Percentiles rank a stretch among this genome's conserved stretches.
Conservation (phyloP, 192 early-diverging fungal species). For the Paraglomus occultum region DNA sequence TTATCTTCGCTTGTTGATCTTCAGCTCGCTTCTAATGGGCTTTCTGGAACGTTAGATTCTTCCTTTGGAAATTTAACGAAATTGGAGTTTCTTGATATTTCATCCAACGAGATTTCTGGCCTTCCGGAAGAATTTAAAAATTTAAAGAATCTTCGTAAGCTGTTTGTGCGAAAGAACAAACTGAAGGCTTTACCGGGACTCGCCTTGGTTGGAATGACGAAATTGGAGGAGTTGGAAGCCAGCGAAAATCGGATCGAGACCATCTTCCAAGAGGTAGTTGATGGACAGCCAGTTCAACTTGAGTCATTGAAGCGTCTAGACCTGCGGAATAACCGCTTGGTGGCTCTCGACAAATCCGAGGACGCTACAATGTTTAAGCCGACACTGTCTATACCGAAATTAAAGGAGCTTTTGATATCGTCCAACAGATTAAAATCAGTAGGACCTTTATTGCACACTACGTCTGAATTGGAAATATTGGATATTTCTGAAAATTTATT, state of each 20-base stretch:
- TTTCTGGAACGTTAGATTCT: slow-evolving; percentile 36
- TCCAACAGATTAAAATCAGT: slow-evolving; percentile 40
- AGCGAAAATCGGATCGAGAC: slow-evolving; percentile 35
- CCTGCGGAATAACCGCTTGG: slow-evolving; percentile 34
- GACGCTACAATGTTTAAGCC: slow-evolving; percentile 32
- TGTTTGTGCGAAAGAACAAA: slow-evolving; percentile 44
- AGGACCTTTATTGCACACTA: slow-evolving; percentile 31
- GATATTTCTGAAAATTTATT: slow-evolving; percentile 48
- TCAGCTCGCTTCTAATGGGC: slow-evolving; percentile 40
- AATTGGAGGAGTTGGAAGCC: slow-evolving; percentile 44
- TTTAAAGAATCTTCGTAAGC: slow-evolving; percentile 38
- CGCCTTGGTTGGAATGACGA: slow-evolving; percentile 40
- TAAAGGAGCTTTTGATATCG: slow-evolving; percentile 46
- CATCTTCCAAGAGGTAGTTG: slow-evolving; percentile 37
- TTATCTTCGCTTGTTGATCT: slow-evolving; percentile 36
- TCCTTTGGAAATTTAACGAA: slow-evolving; percentile 34
- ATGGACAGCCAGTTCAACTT: slow-evolving; percentile 6
- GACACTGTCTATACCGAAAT: slow-evolving; percentile 33
- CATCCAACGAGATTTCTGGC: slow-evolving; percentile 37
- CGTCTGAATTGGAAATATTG: slow-evolving; percentile 39
- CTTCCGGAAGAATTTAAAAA: slow-evolving; percentile 40
- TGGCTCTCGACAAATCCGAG: slow-evolving; percentile 28
- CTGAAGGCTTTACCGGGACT: slow-evolving; percentile 35
- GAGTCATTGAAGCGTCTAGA: slow-evolving; percentile 29
- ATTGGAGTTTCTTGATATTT: slow-evolving; percentile 42